Percentiles rank a stretch among this genome's conserved stretches.
phyloP scores from a whole-genome alignment of 2,329 filamentous ascomycete species.

The Ophiosphaerella herpotricha region DNA sequence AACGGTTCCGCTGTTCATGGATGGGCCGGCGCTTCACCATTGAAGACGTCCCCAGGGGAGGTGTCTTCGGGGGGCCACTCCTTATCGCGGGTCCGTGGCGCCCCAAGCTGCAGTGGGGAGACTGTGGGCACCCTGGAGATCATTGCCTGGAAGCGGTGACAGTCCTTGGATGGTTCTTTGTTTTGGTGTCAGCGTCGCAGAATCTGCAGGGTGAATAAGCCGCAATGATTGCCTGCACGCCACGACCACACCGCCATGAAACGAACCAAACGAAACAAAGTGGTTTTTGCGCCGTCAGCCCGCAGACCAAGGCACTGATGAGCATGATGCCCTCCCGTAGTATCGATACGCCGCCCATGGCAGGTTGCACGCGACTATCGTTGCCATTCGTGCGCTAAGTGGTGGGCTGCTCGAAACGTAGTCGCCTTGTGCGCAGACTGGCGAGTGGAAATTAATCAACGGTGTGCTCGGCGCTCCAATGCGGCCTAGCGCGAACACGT shows the following conservation, averaged over 20 bases:
- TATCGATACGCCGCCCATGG: not conserved
- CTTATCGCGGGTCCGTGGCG: constrained; percentile 14
- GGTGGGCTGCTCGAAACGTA: constrained; percentile 19
- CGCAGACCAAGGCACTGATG: not conserved
- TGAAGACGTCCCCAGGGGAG: constrained; percentile 4
- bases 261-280: constrained; percentile 4
- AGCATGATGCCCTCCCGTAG: not conserved
- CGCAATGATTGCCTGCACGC: constrained; percentile 9
- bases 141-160: constrained; percentile 11
- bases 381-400: constrained; percentile 11
- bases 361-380: not conserved
- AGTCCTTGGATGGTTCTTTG: constrained; percentile 2
- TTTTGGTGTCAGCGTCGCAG: constrained; percentile 23
- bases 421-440: constrained; percentile 10
- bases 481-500: constrained; percentile 11
- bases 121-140: constrained; percentile 18
- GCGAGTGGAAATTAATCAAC: constrained; percentile 25
- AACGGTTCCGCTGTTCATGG: not conserved
- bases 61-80: constrained; percentile 17
- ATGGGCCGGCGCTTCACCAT: no score
- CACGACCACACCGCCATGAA: constrained; percentile 12
- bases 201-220: constrained; percentile 19
- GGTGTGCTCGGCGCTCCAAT: constrained; percentile 6
- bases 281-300: constrained; percentile 1
- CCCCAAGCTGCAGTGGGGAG: not conserved